phyloP scores from a whole-genome alignment of 305 asterid species.

The Rubia balearica region DNA sequence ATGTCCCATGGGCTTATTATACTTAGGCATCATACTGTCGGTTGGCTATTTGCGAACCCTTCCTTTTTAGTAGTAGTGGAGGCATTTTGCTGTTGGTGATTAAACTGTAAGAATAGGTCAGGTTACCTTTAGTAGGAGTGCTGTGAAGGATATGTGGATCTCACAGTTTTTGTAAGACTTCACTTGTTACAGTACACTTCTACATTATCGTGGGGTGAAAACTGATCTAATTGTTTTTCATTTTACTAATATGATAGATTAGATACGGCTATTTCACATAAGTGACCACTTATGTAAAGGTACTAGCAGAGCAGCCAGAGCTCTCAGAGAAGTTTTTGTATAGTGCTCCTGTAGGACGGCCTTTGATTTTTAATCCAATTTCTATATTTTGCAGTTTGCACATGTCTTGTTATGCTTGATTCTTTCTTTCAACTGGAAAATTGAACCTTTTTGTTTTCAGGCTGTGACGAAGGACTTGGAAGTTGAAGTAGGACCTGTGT shows the following conservation, averaged over 20 bases:
- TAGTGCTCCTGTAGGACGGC: background rate
- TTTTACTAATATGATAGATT: background rate
- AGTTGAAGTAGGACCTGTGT: conserved; percentile 2
- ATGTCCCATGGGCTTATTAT: background rate
- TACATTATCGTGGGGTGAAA: background rate
- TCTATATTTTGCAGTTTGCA: background rate
- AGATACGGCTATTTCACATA: background rate
- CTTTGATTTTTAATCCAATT: background rate
- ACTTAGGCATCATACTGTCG: background rate
- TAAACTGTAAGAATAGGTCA: background rate
- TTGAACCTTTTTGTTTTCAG: background rate
- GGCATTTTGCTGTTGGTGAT: background rate
- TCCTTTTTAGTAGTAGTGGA: background rate
- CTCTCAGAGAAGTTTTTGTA: background rate
- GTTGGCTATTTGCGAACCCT: background rate
- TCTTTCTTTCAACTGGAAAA: background rate
- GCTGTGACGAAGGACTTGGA: background rate
- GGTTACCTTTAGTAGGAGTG: background rate
- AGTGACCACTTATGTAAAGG: background rate
- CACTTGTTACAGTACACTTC: background rate
- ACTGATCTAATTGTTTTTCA: background rate
- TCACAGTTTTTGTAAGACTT: background rate
- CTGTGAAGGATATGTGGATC: background rate
- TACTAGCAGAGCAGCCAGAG: background rate
- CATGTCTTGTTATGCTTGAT: background rate